Percentiles rank a stretch among this genome's conserved stretches.
These are phyloP conservation scores for Neodidymelliopsis sp. DNA, from an alignment of 2,329 filamentous ascomycete genomes.

Conservation along the genomic window DNA sequence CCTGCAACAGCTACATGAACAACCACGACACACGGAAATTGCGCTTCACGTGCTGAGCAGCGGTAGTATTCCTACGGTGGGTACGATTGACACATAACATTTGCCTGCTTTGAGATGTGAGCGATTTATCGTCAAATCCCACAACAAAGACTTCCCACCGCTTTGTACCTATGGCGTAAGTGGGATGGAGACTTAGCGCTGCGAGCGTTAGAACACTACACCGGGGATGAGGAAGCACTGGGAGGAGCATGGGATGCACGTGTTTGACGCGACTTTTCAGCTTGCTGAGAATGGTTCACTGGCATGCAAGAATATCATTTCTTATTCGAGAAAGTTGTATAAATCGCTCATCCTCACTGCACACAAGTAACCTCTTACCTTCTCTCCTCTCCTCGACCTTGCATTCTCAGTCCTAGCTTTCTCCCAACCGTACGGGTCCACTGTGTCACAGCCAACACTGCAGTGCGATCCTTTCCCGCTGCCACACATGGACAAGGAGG, in stretches of 20 bases:
- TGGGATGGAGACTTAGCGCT: not conserved
- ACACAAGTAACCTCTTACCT: slow-evolving; percentile 9
- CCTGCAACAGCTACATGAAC: slow-evolving; percentile 30
- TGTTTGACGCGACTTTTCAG: slow-evolving; percentile 5
- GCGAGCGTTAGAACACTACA: not conserved
- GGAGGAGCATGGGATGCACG: slow-evolving; percentile 5
- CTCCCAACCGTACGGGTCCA: slow-evolving; percentile 15
- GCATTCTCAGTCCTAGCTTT: slow-evolving; percentile 1
- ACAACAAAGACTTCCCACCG: slow-evolving; percentile 5
- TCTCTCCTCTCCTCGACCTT: slow-evolving; percentile 10
- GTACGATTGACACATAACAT: slow-evolving; percentile 17
- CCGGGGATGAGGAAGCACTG: not conserved
- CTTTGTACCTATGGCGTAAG: slow-evolving; percentile 11
- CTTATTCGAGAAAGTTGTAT: slow-evolving; percentile 12
- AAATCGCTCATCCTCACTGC: slow-evolving; percentile 16
- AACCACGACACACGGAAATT: slow-evolving; percentile 20
- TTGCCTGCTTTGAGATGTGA: slow-evolving; percentile 23
- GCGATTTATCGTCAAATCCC: slow-evolving; percentile 37
- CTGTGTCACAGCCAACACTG: slow-evolving; percentile 19
- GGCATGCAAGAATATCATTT: slow-evolving; percentile 9
- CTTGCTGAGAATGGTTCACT: slow-evolving; percentile 3
- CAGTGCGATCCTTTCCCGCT: slow-evolving; percentile 2
- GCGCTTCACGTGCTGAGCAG: slow-evolving; percentile 10
- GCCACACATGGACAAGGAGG: slow-evolving; percentile 38
- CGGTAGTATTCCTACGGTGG: slow-evolving; percentile 18